Conservation (phyloP, 2,329 filamentous ascomycete species). For the Neurospora sp. region DNA sequence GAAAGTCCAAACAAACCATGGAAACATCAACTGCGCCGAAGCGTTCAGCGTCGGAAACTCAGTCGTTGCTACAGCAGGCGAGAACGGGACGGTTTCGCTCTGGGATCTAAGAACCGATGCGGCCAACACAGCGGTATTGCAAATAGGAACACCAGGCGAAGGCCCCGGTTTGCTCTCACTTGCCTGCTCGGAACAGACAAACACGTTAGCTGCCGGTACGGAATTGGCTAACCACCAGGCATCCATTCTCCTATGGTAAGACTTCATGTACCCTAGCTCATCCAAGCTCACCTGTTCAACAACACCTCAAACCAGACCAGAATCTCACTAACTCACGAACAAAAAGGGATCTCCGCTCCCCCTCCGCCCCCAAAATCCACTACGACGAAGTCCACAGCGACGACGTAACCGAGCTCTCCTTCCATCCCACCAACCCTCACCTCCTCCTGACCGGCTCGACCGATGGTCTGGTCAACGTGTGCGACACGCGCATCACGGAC, state of each 20-base stretch:
- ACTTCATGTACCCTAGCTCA: not conserved
- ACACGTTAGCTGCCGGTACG: constrained; percentile 60
- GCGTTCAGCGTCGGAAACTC: constrained; percentile 41
- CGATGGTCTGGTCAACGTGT: constrained; percentile 69
- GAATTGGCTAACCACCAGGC: constrained; percentile 57
- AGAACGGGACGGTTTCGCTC: constrained; percentile 56
- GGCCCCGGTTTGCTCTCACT: constrained; percentile 50
- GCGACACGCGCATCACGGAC: constrained; percentile 58
- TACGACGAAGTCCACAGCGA: constrained; percentile 60
- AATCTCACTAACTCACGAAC: constrained; percentile 1
- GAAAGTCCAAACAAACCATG: constrained; percentile 41
- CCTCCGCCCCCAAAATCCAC: constrained; percentile 35
- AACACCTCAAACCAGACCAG: not conserved
- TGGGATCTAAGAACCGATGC: constrained; percentile 51
- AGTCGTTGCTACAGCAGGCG: constrained; percentile 58
- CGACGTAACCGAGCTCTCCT: constrained; percentile 54
- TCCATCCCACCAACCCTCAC: constrained; percentile 49
- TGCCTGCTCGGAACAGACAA: constrained; percentile 45
- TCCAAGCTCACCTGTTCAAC: not conserved
- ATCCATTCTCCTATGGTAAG: constrained; percentile 51
- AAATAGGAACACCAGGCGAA: constrained; percentile 24
- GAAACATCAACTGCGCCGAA: constrained; percentile 53
- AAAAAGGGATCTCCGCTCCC: constrained; percentile 47
- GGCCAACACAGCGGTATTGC: constrained; percentile 29
- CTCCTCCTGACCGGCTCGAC: constrained; percentile 68